Evolutionary conservation across 352 stramenopile genomes (phyloP).

Genomic region (Globisporangium paroecandrum): DNA sequence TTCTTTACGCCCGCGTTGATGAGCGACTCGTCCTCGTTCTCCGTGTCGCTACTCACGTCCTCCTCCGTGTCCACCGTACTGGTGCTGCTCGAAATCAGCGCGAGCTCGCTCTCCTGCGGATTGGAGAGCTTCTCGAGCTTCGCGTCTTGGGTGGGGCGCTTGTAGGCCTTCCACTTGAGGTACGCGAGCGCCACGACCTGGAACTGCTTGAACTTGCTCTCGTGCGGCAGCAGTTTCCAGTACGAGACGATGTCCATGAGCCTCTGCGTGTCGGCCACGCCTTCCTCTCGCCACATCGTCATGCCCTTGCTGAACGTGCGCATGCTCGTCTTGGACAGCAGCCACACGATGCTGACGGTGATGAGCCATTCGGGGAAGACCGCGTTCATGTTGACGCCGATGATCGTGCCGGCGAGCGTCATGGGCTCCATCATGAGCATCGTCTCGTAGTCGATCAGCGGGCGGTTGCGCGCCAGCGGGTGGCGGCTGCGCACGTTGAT

Average conservation of each 20-base stretch:
- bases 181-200: slow-evolving; percentile 58
- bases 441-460: slow-evolving; percentile 83
- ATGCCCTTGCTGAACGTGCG: slow-evolving; percentile 68
- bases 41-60: slow-evolving; percentile 25
- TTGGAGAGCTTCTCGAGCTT: slow-evolving; percentile 37
- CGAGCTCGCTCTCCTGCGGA: slow-evolving; percentile 32
- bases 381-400: slow-evolving; percentile 83
- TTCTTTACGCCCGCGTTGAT: slow-evolving; percentile 48
- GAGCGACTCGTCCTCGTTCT: slow-evolving; percentile 55
- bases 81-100: slow-evolving; percentile 15
- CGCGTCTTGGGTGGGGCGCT: slow-evolving; percentile 25
- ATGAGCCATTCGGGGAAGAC: slow-evolving; percentile 83
- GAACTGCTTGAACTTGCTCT: slow-evolving; percentile 74
- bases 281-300: slow-evolving; percentile 69
- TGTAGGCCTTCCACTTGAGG: slow-evolving; percentile 73
- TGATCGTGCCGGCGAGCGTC: slow-evolving; percentile 83
- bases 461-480: slow-evolving; percentile 51
- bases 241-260: slow-evolving; percentile 51
- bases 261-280: slow-evolving; percentile 40
- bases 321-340: slow-evolving; percentile 66
- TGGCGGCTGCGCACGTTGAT: slow-evolving; percentile 65
- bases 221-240: slow-evolving; percentile 62
- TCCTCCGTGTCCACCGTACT: slow-evolving; percentile 25
- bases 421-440: slow-evolving; percentile 85
- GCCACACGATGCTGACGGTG: slow-evolving; percentile 69